Base-by-base conservation (phyloP, 306 rosid species). In the Cicer yamashitae region DNA sequence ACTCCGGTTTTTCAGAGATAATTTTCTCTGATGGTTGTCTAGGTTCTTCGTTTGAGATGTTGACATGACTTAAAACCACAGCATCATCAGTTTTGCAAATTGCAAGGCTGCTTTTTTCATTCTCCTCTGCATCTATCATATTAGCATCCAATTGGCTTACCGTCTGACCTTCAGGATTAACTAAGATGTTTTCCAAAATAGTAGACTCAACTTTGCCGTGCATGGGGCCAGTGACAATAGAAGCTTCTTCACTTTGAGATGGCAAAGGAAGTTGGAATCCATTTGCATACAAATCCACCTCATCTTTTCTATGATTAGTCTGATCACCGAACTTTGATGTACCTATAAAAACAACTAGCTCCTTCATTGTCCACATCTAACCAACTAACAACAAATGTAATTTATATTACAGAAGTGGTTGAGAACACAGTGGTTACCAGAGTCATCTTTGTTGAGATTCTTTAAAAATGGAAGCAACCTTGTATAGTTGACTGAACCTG, bases 391-490 rank as follows among this genome's bases (percentile, higher is more conserved):
- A 6, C 62, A 37, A 14, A 51, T 7, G 44, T 14, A 70, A 48
- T 7, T 15, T 6, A 76, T 6, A 14, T 67, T 7, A 10, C 44
- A 34, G 1, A 22, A 72, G 44, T 10, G 1, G 46, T 3, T 59
- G 62, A 66, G 22, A 67, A 60, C 52, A 62, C 25, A 73, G 77
- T 66, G 13, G 39, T 77, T 84, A 89, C 93, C 77, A 44, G 87
- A 51, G 58, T 77, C 56, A 44, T 83, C 86, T 59, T 81, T 77
- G 6, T 70, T 20, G 11, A 82, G 79, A 56, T 80, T 86, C 90
- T 60, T 80, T 50, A 91, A 18, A 89, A 69, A 94, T 15, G 94
- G 97, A 67, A 94, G 94, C 81, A 94, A 20, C 88, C 93, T 87
- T 74, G 75, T 85, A 78, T 87, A 94, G 90, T 90, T 84, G 68